These are phyloP conservation scores for Camelina laxa DNA, from an alignment of 345 rosid genomes.

Conservation along the genomic window DNA sequence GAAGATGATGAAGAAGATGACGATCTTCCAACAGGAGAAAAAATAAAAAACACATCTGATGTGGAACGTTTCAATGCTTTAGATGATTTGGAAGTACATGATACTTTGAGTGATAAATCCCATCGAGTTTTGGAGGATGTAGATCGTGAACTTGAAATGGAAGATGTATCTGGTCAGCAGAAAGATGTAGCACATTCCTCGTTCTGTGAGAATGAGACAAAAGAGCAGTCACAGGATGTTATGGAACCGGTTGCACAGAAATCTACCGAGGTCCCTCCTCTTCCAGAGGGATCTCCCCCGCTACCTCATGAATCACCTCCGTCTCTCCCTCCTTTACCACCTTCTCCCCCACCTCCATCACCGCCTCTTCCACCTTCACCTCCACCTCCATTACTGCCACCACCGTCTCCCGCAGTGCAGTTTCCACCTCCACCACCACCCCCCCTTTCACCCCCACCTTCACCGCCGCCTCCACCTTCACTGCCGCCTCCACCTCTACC, in stretches of 20 bases:
- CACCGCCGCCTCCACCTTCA: conserved; percentile 43
- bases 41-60: conserved; percentile 48
- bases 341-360: conserved; percentile 65
- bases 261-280: conserved; percentile 46
- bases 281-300: conserved; percentile 63
- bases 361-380: conserved; percentile 49
- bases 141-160: conserved; percentile 98
- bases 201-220: conserved; percentile 50
- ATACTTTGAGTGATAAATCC: conserved; percentile 63
- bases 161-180: conserved; percentile 77
- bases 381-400: conserved; percentile 56
- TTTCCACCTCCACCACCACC: conserved; percentile 64
- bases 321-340: conserved; percentile 69
- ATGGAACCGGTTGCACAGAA: conserved; percentile 45
- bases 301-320: conserved; percentile 73
- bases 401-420: conserved; percentile 50
- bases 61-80: conserved; percentile 51
- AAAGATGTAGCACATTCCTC: conserved; percentile 58
- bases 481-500: conserved; percentile 51
- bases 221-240: conserved; percentile 46
- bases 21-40: conserved; percentile 52
- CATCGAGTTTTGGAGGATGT: conserved; percentile 86
- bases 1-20: conserved; percentile 77
- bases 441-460: conserved; percentile 39
- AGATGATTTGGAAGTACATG: conserved; percentile 53